Evolutionary conservation across 2,329 filamentous ascomycete genomes (phyloP), one percentile per base, ranked within the genome.

Genomic region (Alternaria angustiovoidea): DNA sequence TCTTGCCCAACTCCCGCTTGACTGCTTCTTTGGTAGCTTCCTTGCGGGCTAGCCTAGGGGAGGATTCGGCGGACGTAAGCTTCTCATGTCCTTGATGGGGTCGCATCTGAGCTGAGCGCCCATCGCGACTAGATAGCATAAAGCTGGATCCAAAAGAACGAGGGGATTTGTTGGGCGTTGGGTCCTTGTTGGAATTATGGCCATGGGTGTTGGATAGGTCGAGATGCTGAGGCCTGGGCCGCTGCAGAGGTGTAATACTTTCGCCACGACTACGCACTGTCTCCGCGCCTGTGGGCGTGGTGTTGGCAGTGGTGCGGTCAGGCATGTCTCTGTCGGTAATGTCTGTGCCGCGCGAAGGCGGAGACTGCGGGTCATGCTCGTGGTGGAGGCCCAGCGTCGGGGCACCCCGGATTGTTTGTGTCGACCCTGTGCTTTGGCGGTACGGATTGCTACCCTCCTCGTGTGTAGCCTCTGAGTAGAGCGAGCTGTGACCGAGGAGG

Each of bases 81-180:
- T 94, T 94, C 76, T 95, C 92, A 57, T 91, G 91, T 18, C 90
- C 89, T 54, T 88, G 72, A 30, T 75, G 74, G 4, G 73, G 72
- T 84, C 51, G 84, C 77, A 73, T 83, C 77, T 78, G 78, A 80
- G 67, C 80, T 79, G 63, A 76, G 78, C 57, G 78, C 79, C 67
- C 75, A 86, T 86, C 73, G 83, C 81, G 80, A 86, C 84, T 76
- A 61, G 88, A 82, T 69, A 92, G 75, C 76, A 91, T 85, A 71
- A 96, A 93, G 68, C 86, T 91, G 9, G 91, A 92, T 54, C 89
- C 85, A 75, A 94, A 92, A 2, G 92, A 94, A 30, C 88, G 85
- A 5, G 91, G 89, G 1, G 92, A 93, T 76, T 88, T 91, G 51
- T 87, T 82, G 6, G 90, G 88, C 18, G 87, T 87, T 32, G 83